Percentiles rank a stretch among this genome's conserved stretches.
phyloP scores from a whole-genome alignment of 306 rosid genomes.

The Hippophae rhamnoides region DNA sequence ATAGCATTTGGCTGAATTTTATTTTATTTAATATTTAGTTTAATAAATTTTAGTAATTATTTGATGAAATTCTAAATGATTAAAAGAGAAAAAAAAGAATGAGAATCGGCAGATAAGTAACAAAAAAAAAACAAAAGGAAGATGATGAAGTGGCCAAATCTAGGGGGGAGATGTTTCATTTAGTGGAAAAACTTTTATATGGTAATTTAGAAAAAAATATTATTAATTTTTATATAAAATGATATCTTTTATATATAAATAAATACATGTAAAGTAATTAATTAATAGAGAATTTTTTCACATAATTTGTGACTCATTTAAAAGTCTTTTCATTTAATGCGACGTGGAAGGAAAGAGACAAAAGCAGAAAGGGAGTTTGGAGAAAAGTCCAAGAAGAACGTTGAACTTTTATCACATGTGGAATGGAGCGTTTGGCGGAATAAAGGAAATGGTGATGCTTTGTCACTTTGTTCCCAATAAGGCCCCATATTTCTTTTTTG shows the following conservation, averaged over 20 bases:
- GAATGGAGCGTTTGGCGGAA: constrained; percentile 84
- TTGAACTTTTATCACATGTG: constrained; percentile 70
- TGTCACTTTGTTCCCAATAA: not conserved
- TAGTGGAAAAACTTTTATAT: constrained; percentile 7
- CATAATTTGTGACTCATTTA: too few relatives aligned
- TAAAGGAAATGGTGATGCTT: constrained; percentile 19
- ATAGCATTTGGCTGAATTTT: too few relatives aligned
- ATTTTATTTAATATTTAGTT: too few relatives aligned
- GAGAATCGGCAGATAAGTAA: constrained; percentile 59
- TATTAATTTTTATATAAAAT: too few relatives aligned
- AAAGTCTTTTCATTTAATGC: too few relatives aligned
- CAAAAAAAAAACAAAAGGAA: constrained; percentile 68
- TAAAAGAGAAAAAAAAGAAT: constrained; percentile 24
- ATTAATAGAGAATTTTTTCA: too few relatives aligned
- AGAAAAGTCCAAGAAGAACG: constrained; percentile 68
- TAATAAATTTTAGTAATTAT: too few relatives aligned
- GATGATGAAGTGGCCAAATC: constrained; percentile 55
- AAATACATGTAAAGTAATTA: too few relatives aligned
- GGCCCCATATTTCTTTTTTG: too few relatives aligned
- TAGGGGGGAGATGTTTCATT: constrained; percentile 17
- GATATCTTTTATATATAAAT: too few relatives aligned
- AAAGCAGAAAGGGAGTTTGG: constrained; percentile 20
- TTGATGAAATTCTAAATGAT: constrained; percentile 28
- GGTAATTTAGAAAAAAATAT: too few relatives aligned
- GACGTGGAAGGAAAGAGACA: constrained; percentile 17